phyloP scores from a whole-genome alignment of 1,284 basidiomycete species.

The Trichosporon coremiiforme region DNA sequence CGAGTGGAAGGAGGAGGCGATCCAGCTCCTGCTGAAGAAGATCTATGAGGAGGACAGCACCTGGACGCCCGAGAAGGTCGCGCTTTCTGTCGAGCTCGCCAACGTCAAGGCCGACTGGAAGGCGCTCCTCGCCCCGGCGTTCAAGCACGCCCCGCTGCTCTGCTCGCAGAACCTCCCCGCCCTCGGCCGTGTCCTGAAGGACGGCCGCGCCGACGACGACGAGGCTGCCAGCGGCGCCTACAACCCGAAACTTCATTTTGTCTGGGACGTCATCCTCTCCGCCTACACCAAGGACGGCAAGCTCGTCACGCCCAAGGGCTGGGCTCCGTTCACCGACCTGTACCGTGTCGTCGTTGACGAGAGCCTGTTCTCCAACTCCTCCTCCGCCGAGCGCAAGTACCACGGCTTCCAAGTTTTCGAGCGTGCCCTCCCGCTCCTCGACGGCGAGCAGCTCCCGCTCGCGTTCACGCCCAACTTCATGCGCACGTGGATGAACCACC shows the following conservation, averaged over 20 bases:
- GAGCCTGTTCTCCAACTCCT: conserved; percentile 77
- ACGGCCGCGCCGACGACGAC: conserved; percentile 49
- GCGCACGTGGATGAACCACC: conserved; percentile 94
- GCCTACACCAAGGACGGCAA: conserved; percentile 64
- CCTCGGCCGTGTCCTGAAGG: conserved; percentile 77
- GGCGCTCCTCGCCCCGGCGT: conserved; percentile 68
- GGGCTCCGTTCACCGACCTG: conserved; percentile 82
- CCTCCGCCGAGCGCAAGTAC: conserved; percentile 87
- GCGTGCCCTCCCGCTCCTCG: conserved; percentile 72
- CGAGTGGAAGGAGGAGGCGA: conserved; percentile 71
- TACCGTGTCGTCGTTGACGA: conserved; percentile 90
- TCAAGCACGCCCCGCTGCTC: conserved; percentile 73
- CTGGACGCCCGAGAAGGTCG: conserved; percentile 89
- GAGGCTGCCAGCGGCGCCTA: conserved; percentile 63
- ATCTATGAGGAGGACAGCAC: conserved; percentile 64
- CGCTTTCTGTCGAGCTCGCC: conserved; percentile 68
- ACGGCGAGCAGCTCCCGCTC: conserved; percentile 64
- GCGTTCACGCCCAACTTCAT: conserved; percentile 95
- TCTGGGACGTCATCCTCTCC: conserved; percentile 83
- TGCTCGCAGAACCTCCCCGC: conserved; percentile 66
- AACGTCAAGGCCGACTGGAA: conserved; percentile 63
- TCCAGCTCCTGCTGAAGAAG: conserved; percentile 61
- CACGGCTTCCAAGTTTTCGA: conserved; percentile 95
- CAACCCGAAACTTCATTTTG: conserved; percentile 90
- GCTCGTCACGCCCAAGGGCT: conserved; percentile 44